A percentile compares a stretch with the other conserved stretches of the same genome.
Evolutionary conservation across 78 protist genomes (phyloP).

Genomic region (Blattamonas nauphoetae): DNA sequence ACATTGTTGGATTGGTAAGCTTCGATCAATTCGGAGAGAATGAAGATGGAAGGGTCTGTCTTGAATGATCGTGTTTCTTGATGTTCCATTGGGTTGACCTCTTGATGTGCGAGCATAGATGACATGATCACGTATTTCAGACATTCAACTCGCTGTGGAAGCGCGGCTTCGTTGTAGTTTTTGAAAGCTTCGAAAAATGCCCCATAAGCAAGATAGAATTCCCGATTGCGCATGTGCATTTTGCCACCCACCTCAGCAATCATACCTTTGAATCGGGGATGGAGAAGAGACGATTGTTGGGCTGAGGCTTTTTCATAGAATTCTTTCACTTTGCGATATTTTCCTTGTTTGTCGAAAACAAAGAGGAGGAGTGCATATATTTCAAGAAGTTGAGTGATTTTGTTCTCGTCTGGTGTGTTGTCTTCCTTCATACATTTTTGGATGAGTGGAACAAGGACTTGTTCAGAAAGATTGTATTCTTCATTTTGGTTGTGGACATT

Average conservation of each 20-base stretch:
- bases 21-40: not conserved
- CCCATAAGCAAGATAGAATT: not conserved
- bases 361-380: not conserved
- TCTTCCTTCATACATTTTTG: too few relatives aligned
- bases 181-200: not conserved
- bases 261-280: not conserved
- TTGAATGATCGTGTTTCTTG: not conserved
- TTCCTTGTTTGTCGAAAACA: not conserved
- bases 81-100: not conserved
- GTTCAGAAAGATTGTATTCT: too few relatives aligned
- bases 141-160: not conserved
- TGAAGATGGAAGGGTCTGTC: not conserved
- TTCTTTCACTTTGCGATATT: not conserved
- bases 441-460: too few relatives aligned
- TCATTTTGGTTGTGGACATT: too few relatives aligned
- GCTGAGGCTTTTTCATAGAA: not conserved
- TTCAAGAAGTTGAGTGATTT: not conserved
- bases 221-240: not conserved
- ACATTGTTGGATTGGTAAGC: not conserved
- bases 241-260: not conserved
- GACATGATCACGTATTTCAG: not conserved
- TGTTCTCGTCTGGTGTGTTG: too few relatives aligned
- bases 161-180: not conserved
- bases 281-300: not conserved
- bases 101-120: not conserved